Percentiles rank a stretch among this genome's conserved stretches.
Conservation (phyloP, 768 basidiomycete genomes). For the Boletus bicolor region DNA sequence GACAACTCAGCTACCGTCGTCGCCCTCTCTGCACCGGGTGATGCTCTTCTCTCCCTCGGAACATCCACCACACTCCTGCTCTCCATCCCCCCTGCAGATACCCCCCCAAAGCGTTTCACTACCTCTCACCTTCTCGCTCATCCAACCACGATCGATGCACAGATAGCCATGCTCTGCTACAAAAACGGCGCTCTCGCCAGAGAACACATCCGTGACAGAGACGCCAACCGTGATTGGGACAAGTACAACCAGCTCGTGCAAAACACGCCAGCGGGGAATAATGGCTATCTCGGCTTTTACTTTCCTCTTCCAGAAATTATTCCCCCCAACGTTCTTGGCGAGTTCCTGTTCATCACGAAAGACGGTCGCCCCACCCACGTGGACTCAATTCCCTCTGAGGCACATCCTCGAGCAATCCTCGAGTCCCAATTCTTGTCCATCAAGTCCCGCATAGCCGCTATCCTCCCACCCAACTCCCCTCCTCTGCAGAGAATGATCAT, state of each 20-base stretch:
- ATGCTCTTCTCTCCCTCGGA: slow-evolving; percentile 6
- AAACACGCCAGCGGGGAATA: background rate
- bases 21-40: slow-evolving; percentile 5
- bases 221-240: slow-evolving; percentile 1
- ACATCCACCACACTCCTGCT: slow-evolving; percentile 7
- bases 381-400: slow-evolving; percentile 3
- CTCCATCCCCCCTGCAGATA: slow-evolving; percentile 4
- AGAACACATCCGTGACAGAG: slow-evolving; percentile 5
- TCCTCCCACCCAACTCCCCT: slow-evolving; percentile 5
- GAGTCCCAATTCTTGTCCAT: slow-evolving; percentile 11
- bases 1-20: slow-evolving; percentile 10
- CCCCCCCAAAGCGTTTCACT: slow-evolving; percentile 5
- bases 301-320: slow-evolving; percentile 10
- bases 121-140: slow-evolving; percentile 9
- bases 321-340: slow-evolving; percentile 3
- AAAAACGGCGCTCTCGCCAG: slow-evolving; percentile 10
- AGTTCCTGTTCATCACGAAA: background rate
- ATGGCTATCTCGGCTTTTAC: slow-evolving; percentile 1
- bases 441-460: slow-evolving; percentile 8
- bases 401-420: slow-evolving; percentile 5
- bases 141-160: slow-evolving; percentile 1
- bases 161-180: slow-evolving; percentile 12
- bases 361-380: background rate
- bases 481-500: slow-evolving; percentile 5
- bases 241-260: slow-evolving; percentile 4